A percentile compares a stretch with the other conserved stretches of the same genome.
Conservation (phyloP, 441 rosid species). For the Theobroma grandiflorum region DNA sequence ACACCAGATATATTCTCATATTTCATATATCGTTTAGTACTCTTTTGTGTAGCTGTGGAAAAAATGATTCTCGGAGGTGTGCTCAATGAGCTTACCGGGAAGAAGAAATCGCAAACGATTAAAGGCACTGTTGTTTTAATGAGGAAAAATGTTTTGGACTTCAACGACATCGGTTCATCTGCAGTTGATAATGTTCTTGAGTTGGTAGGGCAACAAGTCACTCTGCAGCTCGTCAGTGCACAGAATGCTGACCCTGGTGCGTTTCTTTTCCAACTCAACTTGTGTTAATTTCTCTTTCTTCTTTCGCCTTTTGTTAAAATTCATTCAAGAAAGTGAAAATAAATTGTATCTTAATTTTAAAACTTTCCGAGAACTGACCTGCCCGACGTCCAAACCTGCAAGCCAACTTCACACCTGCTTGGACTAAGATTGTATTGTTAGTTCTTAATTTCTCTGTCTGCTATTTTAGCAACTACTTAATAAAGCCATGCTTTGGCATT, state of each 20-base stretch:
- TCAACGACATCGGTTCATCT: constrained; percentile 47
- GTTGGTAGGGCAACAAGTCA: constrained; percentile 54
- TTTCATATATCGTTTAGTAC: too few relatives aligned
- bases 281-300: not conserved
- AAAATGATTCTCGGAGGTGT: not conserved
- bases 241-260: constrained; percentile 49
- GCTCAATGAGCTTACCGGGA: not conserved
- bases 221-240: constrained; percentile 57
- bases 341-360: not conserved
- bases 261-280: not conserved
- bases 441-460: too few relatives aligned
- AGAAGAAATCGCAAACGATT: constrained; percentile 7
- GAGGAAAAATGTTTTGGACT: constrained; percentile 61
- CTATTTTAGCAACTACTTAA: too few relatives aligned
- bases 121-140: constrained; percentile 55
- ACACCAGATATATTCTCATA: too few relatives aligned
- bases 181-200: constrained; percentile 51
- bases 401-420: too few relatives aligned
- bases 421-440: too few relatives aligned
- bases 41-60: too few relatives aligned
- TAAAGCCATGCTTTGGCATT: too few relatives aligned
- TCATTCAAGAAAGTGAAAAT: not conserved
- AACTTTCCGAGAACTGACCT: too few relatives aligned
- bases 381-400: too few relatives aligned
- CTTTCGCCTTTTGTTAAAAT: not conserved